Conservation (phyloP, 352 stramenopile species). For the Phytophthora crassamura region DNA sequence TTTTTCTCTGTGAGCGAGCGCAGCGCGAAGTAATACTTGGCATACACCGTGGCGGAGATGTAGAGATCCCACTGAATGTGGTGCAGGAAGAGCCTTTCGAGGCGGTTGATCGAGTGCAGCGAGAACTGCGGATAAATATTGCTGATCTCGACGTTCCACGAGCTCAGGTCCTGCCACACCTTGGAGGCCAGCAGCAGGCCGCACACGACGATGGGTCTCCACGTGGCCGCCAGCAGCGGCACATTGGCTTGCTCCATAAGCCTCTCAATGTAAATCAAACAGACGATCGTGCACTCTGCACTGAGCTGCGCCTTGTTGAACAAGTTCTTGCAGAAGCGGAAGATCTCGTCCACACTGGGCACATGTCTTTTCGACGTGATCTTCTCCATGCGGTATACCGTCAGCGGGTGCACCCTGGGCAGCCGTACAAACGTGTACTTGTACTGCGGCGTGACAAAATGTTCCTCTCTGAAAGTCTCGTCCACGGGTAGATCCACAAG, state of each 20-base stretch:
- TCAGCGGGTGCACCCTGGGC: slow-evolving; percentile 76
- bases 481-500: slow-evolving; percentile 79
- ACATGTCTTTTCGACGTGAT: slow-evolving; percentile 82
- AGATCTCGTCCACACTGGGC: slow-evolving; percentile 93
- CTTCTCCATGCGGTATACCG: slow-evolving; percentile 86
- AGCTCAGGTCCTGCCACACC: slow-evolving; percentile 98
- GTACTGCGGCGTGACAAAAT: slow-evolving; percentile 91
- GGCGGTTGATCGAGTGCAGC: slow-evolving; percentile 96
- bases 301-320: slow-evolving; percentile 97
- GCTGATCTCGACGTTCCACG: slow-evolving; percentile 98
- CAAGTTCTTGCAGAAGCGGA: slow-evolving; percentile 93
- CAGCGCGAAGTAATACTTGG: slow-evolving; percentile 99
- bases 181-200: slow-evolving; percentile 98
- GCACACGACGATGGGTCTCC: slow-evolving; percentile 98
- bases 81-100: slow-evolving; percentile 97
- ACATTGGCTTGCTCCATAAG: slow-evolving; percentile 98
- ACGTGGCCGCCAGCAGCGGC: slow-evolving; percentile 94
- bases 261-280: slow-evolving; percentile 99
- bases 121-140: slow-evolving; percentile 99
- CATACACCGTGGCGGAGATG: slow-evolving; percentile 95
- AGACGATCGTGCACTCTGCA: slow-evolving; percentile 99
- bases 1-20: slow-evolving; percentile 92
- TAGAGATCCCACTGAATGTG: slow-evolving; percentile 99
- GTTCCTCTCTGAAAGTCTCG: slow-evolving; percentile 87
- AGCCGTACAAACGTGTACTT: slow-evolving; percentile 88